Evolutionary conservation across 1,139 yeast genomes (phyloP).

Genomic region (Saccharomycopsis crataegensis): DNA sequence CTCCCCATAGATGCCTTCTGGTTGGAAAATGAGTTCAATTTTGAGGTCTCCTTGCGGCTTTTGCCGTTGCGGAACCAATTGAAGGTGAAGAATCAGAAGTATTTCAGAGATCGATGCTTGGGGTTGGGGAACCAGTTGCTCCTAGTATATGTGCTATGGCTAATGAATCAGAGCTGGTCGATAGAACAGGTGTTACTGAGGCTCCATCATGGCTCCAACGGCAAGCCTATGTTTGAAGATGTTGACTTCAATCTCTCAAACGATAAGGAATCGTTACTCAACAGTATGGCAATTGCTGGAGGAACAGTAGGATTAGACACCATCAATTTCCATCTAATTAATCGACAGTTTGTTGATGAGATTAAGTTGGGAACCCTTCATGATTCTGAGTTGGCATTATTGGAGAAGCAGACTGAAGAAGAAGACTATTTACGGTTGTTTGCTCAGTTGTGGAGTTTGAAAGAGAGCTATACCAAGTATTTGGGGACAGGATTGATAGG

Average conservation of each 20-base stretch:
- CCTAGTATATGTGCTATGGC: slow-evolving; percentile 7
- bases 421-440: slow-evolving; percentile 1
- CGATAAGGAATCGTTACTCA: slow-evolving; percentile 13
- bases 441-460: slow-evolving; percentile 18
- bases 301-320: slow-evolving; percentile 14
- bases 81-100: slow-evolving; percentile 6
- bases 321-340: slow-evolving; percentile 9
- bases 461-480: slow-evolving; percentile 17
- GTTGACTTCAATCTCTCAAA: slow-evolving; percentile 17
- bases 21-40: slow-evolving; percentile 12
- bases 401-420: neutral
- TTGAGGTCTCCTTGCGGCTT: slow-evolving; percentile 9
- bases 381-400: neutral
- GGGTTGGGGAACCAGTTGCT: slow-evolving; percentile 15
- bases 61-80: slow-evolving; percentile 13
- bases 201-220: neutral
- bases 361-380: slow-evolving; percentile 6
- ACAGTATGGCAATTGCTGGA: slow-evolving; percentile 7
- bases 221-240: slow-evolving; percentile 10
- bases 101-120: slow-evolving; percentile 9
- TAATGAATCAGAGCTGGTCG: neutral
- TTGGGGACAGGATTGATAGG: slow-evolving; percentile 14
- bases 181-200: neutral
- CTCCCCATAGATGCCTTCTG: slow-evolving; percentile 2
- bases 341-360: slow-evolving; percentile 1